These are phyloP conservation scores for Lachancea meyersii DNA, from an alignment of 805 yeast species.

Conservation along the genomic window DNA sequence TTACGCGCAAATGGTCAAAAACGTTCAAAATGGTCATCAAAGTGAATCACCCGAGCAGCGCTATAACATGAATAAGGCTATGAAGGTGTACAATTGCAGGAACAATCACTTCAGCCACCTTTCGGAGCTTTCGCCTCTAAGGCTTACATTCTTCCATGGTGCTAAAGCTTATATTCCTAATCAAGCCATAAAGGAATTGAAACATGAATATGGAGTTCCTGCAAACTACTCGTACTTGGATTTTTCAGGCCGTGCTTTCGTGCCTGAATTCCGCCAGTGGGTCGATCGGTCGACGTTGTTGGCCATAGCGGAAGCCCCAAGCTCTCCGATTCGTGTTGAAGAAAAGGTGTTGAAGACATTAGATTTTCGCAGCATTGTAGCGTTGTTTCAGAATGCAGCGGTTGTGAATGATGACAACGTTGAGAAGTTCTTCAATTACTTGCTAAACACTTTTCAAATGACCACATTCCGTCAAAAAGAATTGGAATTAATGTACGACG, in stretches of 20 bases:
- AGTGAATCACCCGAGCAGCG: conserved; percentile 29
- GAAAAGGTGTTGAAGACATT: not conserved
- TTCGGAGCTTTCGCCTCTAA: conserved; percentile 48
- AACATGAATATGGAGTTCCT: conserved; percentile 43
- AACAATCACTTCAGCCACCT: conserved; percentile 50
- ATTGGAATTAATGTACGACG: conserved; percentile 23
- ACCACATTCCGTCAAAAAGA: conserved; percentile 28
- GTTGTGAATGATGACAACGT: conserved; percentile 13
- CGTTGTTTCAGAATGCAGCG: conserved; percentile 8
- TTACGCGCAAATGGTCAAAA: not conserved
- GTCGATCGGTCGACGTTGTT: conserved; percentile 23
- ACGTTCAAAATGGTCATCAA: conserved; percentile 12
- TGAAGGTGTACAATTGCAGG: conserved; percentile 46
- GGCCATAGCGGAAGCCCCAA: conserved; percentile 7
- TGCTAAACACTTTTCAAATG: conserved; percentile 19
- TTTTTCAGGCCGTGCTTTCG: conserved; percentile 39
- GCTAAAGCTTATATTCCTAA: conserved; percentile 52
- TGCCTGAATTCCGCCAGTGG: conserved; percentile 58
- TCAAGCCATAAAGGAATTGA: conserved; percentile 36
- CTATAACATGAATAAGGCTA: conserved; percentile 29
- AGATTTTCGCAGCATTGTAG: not conserved
- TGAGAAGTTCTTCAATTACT: conserved; percentile 15
- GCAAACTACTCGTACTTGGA: conserved; percentile 28
- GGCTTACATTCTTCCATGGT: conserved; percentile 50
- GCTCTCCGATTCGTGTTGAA: conserved; percentile 1